Conservation (phyloP, 306 rosid species). For the Heteromeles arbutifolia region DNA sequence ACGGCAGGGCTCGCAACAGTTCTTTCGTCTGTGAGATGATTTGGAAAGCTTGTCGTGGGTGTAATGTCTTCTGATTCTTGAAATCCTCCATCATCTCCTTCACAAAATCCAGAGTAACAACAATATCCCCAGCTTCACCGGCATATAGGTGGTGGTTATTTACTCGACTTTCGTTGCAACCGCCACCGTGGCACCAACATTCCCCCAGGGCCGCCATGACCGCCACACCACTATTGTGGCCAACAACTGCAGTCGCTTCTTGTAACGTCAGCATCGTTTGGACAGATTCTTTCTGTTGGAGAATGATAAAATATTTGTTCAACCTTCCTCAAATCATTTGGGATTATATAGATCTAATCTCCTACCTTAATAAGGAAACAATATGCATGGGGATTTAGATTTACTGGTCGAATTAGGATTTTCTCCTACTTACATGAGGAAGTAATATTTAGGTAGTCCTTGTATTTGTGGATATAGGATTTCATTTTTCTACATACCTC, state of each 20-base stretch:
- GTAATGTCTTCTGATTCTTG: constrained; percentile 79
- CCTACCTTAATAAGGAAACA: no score
- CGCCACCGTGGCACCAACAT: constrained; percentile 53
- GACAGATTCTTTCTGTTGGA: constrained; percentile 51
- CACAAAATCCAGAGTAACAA: constrained; percentile 81
- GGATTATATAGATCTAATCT: no score
- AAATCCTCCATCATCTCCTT: constrained; percentile 95
- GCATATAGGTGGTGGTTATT: constrained; percentile 61
- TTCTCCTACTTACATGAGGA: no score
- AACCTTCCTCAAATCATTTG: no score
- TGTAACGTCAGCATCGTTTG: constrained; percentile 85
- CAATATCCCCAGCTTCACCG: constrained; percentile 80
- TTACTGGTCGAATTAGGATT: no score
- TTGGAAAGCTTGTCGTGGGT: constrained; percentile 87
- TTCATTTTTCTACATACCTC: no score
- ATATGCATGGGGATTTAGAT: no score
- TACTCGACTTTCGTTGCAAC: constrained; percentile 40
- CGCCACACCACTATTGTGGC: constrained; percentile 65
- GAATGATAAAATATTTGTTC: no score
- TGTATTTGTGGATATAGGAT: no score
- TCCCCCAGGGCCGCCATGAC: constrained; percentile 71
- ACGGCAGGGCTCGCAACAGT: constrained; percentile 66
- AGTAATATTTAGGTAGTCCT: no score
- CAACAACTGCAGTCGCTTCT: constrained; percentile 42
- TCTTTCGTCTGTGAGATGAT: constrained; percentile 83